Evolutionary conservation across 208 protist species (phyloP).

Genomic region (Crithidia sp.): DNA sequence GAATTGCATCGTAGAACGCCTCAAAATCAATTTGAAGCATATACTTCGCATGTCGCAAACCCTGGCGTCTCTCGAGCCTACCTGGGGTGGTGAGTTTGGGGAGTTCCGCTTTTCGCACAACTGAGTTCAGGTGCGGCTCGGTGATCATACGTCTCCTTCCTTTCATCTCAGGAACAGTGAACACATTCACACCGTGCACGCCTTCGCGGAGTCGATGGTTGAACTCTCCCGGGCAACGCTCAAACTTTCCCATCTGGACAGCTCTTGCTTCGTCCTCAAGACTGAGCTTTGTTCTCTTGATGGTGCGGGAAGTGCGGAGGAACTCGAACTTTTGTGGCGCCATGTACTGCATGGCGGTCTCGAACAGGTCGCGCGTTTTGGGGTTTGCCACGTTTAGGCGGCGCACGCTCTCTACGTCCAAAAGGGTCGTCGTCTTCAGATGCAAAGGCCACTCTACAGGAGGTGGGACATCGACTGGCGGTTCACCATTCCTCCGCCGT

Average conservation of each 20-base stretch:
- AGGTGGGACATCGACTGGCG: not conserved
- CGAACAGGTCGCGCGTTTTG: not conserved
- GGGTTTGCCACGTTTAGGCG: not conserved
- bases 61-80: not conserved
- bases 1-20: not conserved
- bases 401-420: not conserved
- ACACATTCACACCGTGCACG: not conserved
- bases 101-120: not conserved
- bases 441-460: not conserved
- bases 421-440: not conserved
- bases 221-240: not conserved
- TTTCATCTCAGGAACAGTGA: not conserved
- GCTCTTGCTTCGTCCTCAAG: not conserved
- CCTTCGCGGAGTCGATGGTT: not conserved
- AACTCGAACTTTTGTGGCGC: not conserved
- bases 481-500: not conserved
- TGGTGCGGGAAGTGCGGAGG: not conserved
- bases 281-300: not conserved
- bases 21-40: not conserved
- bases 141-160: not conserved
- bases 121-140: not conserved
- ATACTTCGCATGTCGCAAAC: not conserved
- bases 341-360: not conserved
- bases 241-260: not conserved
- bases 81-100: not conserved